These are phyloP conservation scores for Kodamaea neixiangensis DNA, from an alignment of 805 yeast genomes.

Conservation along the genomic window DNA sequence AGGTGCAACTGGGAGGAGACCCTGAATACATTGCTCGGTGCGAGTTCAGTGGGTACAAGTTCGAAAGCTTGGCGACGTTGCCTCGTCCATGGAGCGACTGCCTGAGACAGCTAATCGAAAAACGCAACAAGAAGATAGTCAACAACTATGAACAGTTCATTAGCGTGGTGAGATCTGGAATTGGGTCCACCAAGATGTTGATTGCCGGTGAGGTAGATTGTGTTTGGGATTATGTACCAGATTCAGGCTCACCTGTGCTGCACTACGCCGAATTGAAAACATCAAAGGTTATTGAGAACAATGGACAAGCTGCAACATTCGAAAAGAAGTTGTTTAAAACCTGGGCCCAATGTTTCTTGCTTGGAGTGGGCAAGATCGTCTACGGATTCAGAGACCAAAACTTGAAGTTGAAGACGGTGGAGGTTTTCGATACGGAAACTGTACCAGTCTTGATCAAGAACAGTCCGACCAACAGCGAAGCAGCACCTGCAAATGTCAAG, in stretches of 20 bases:
- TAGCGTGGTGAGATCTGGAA: constrained; percentile 80
- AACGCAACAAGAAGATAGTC: constrained; percentile 58
- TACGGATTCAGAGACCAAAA: constrained; percentile 86
- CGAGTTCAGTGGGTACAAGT: constrained; percentile 77
- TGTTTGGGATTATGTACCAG: constrained; percentile 77
- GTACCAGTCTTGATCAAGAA: constrained; percentile 69
- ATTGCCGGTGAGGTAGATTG: constrained; percentile 94
- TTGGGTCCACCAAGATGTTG: constrained; percentile 67
- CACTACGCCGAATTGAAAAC: constrained; percentile 91
- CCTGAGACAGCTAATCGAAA: constrained; percentile 67
- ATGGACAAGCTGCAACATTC: constrained; percentile 61
- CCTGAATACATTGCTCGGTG: constrained; percentile 36
- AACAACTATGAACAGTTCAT: constrained; percentile 76
- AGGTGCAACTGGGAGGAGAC: constrained; percentile 4
- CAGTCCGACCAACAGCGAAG: constrained; percentile 34
- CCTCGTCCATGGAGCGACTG: constrained; percentile 73
- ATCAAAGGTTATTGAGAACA: constrained; percentile 52
- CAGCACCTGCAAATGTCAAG: constrained; percentile 1
- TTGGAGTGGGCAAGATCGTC: constrained; percentile 78
- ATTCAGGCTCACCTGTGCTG: constrained; percentile 35
- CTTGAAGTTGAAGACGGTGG: constrained; percentile 64
- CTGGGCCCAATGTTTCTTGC: constrained; percentile 92
- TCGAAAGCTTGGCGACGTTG: constrained; percentile 76
- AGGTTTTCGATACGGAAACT: constrained; percentile 74
- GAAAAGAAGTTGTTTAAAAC: constrained; percentile 76